Conservation (phyloP, 2,329 filamentous ascomycete genomes). For the Plenodomus tracheiphilus region DNA sequence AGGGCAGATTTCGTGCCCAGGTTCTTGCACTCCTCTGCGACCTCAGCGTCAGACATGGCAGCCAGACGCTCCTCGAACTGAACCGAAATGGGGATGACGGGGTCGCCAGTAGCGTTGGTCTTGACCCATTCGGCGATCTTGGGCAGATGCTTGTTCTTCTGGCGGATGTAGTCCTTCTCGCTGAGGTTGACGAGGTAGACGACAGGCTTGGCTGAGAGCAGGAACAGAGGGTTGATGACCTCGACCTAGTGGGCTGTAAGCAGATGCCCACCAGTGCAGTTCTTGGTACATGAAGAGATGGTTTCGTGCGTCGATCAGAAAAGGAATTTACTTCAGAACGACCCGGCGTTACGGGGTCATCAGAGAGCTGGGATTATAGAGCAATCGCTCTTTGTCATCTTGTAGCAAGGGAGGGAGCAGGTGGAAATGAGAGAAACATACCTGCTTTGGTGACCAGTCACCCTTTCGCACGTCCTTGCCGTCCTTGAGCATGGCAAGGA, state of each 20-base stretch:
- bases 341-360: slow-evolving; percentile 81
- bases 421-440: slow-evolving; percentile 56
- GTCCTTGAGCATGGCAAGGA: slow-evolving; percentile 78
- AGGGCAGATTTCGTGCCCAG: slow-evolving; percentile 84
- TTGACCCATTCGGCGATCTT: slow-evolving; percentile 97
- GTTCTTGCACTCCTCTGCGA: slow-evolving; percentile 83
- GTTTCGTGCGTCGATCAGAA: slow-evolving; percentile 61
- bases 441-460: slow-evolving; percentile 91
- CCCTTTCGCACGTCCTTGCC: slow-evolving; percentile 94
- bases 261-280: neutral
- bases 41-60: slow-evolving; percentile 75
- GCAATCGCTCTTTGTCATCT: slow-evolving; percentile 99
- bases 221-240: slow-evolving; percentile 93
- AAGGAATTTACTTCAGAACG: slow-evolving; percentile 83
- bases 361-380: slow-evolving; percentile 99
- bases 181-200: slow-evolving; percentile 97
- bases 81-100: slow-evolving; percentile 91
- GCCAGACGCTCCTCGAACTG: slow-evolving; percentile 91
- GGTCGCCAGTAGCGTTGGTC: slow-evolving; percentile 81
- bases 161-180: slow-evolving; percentile 94
- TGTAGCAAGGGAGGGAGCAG: slow-evolving; percentile 48
- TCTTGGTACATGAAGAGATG: neutral
- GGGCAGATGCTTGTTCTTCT: slow-evolving; percentile 99
- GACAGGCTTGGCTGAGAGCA: slow-evolving; percentile 94
- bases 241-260: slow-evolving; percentile 70